Evolutionary conservation across 108 stramenopile genomes (phyloP).

Genomic region (Discostella stelligeroides): DNA sequence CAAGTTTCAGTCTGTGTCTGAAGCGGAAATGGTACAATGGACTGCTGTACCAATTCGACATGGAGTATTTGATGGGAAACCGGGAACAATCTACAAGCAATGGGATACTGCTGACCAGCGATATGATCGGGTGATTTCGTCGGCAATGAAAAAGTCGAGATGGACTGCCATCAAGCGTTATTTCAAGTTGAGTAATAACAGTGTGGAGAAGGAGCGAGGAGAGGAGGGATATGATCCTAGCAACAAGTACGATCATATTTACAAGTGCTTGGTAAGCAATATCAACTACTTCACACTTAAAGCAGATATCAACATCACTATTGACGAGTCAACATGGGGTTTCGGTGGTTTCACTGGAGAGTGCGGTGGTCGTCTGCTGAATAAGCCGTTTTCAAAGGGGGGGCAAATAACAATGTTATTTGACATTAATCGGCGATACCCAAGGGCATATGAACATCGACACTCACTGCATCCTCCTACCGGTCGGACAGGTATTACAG

Average conservation of each 20-base stretch:
- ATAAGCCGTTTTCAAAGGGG: neutral
- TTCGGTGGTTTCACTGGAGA: conserved; percentile 11
- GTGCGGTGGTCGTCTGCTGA: neutral
- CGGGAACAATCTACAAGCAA: too few relatives aligned
- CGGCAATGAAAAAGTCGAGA: neutral
- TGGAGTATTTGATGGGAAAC: neutral
- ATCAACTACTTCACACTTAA: neutral
- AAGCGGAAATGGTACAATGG: too few relatives aligned
- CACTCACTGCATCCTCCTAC: too few relatives aligned
- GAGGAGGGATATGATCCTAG: conserved; percentile 4
- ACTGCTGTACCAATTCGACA: neutral
- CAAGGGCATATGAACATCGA: too few relatives aligned
- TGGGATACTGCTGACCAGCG: too few relatives aligned
- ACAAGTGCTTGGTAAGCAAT: neutral
- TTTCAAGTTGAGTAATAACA: neutral
- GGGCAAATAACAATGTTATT: neutral
- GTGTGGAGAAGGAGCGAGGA: neutral
- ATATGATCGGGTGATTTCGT: too few relatives aligned
- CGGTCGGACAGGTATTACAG: too few relatives aligned
- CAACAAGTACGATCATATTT: neutral
- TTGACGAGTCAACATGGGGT: conserved; percentile 25
- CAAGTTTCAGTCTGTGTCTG: too few relatives aligned
- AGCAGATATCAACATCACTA: neutral
- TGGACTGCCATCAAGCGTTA: neutral
- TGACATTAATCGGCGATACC: too few relatives aligned